Evolutionary conservation across 257 asterid genomes (phyloP), one percentile per base, ranked within the genome.

Genomic region (Buddleja alternifolia): DNA sequence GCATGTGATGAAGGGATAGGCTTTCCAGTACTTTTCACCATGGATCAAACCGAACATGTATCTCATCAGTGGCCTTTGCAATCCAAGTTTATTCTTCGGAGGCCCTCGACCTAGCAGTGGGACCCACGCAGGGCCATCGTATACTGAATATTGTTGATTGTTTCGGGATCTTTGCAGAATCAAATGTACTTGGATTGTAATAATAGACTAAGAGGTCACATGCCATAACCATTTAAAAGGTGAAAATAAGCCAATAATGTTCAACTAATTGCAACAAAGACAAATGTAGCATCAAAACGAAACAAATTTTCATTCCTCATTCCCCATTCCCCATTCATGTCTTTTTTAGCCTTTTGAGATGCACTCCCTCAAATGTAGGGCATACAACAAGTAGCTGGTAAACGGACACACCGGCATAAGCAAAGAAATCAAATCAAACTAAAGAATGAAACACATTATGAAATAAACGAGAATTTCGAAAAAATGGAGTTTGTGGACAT

Each of bases 1-100:
- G 25, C 78, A 74, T 73, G 78, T 73, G 78, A 60, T 37, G 25
- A 73, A 40, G 47, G 21, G 60, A 60, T 58, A 59, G 47, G 34
- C 41, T n/a, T 21, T 67, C 23, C 42, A 20, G 60, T 23, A 46
- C 34, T 60, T 62, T 36, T 61, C 67, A 73, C 62, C 72, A 57
- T 32, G 10, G 32, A 72, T 36, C 23, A 42, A 24, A 24, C 48
- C 47, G 8, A 9, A 32, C 61, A 48, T 10, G 6, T 16, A 34
- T 17, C 32, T 60, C n/a, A n/a, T n/a, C n/a, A n/a, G n/a, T n/a
- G n/a, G n/a, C n/a, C n/a, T n/a, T n/a, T n/a, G n/a, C n/a, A n/a
- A n/a, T n/a, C n/a, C n/a, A n/a, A n/a, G n/a, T n/a, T n/a, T n/a
- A n/a, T n/a, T n/a, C n/a, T n/a, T n/a, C n/a, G n/a, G n/a, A n/a